Conservation (phyloP, 2,329 filamentous ascomycete species). For the Fusarium piperis region DNA sequence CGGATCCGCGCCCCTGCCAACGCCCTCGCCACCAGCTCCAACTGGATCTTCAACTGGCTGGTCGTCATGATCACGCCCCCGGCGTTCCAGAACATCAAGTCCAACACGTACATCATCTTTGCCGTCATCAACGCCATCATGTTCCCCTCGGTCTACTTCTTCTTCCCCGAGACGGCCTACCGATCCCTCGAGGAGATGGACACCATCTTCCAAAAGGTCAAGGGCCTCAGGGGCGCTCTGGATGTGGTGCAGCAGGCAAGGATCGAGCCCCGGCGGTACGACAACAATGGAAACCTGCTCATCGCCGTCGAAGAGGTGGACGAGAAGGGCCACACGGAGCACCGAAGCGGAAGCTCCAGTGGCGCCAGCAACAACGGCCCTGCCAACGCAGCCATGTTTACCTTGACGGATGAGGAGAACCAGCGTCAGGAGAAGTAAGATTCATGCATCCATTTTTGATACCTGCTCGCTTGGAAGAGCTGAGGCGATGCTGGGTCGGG, state of each 20-base stretch:
- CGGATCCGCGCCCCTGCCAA: constrained; percentile 72
- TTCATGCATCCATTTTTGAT: neutral
- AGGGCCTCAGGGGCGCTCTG: constrained; percentile 51
- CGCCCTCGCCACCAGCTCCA: constrained; percentile 61
- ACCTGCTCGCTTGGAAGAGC: neutral
- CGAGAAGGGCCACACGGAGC: constrained; percentile 47
- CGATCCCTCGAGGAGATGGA: constrained; percentile 75
- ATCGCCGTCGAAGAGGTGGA: constrained; percentile 56
- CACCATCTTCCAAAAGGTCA: constrained; percentile 67
- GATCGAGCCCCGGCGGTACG: constrained; percentile 65
- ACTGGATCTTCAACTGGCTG: constrained; percentile 72
- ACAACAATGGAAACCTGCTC: constrained; percentile 67
- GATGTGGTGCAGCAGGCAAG: constrained; percentile 50
- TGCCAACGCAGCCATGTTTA: constrained; percentile 43
- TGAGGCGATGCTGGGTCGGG: neutral
- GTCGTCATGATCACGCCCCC: constrained; percentile 72
- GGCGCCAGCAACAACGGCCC: constrained; percentile 30
- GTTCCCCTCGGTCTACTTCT: constrained; percentile 67
- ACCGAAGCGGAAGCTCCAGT: constrained; percentile 43
- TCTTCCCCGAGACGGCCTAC: constrained; percentile 73
- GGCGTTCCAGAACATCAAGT: constrained; percentile 65
- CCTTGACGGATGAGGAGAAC: constrained; percentile 48
- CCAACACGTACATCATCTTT: constrained; percentile 73
- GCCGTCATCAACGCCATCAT: constrained; percentile 72
- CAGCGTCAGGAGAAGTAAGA: constrained; percentile 38